phyloP scores from a whole-genome alignment of 1,284 basidiomycete species.

The Leccinum subrobustum region DNA sequence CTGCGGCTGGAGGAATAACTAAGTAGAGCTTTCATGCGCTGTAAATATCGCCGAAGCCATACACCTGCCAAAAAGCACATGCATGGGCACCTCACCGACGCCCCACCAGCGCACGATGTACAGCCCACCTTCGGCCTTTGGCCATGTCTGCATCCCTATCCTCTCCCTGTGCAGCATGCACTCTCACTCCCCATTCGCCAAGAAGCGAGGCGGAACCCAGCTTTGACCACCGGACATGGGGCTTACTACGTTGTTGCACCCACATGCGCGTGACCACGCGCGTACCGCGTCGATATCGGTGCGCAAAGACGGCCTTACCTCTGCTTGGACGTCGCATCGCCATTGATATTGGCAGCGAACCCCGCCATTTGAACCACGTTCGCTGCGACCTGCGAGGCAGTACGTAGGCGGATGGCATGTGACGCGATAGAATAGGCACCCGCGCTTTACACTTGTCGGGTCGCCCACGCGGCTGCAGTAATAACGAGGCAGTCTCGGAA shows the following conservation, averaged over 20 bases:
- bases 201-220: neutral
- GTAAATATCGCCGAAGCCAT: neutral
- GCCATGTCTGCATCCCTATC: neutral
- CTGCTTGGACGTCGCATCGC: neutral
- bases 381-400: neutral
- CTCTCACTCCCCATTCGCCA: neutral
- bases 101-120: neutral
- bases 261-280: slow-evolving; percentile 14
- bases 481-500: neutral
- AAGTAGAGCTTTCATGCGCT: neutral
- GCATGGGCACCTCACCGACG: neutral
- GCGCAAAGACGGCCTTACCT: slow-evolving; percentile 17
- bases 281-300: slow-evolving; percentile 1
- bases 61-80: neutral
- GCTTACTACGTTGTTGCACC: slow-evolving; percentile 4
- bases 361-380: slow-evolving; percentile 23
- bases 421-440: neutral
- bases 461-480: neutral
- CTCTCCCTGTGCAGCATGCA: no score
- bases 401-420: neutral
- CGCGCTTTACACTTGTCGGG: neutral
- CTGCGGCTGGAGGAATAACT: neutral
- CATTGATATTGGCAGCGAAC: slow-evolving; percentile 8
- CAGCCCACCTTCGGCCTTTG: neutral
- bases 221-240: slow-evolving; percentile 11